phyloP scores from a whole-genome alignment of 306 rosid species.

The Trifolium pratense region DNA sequence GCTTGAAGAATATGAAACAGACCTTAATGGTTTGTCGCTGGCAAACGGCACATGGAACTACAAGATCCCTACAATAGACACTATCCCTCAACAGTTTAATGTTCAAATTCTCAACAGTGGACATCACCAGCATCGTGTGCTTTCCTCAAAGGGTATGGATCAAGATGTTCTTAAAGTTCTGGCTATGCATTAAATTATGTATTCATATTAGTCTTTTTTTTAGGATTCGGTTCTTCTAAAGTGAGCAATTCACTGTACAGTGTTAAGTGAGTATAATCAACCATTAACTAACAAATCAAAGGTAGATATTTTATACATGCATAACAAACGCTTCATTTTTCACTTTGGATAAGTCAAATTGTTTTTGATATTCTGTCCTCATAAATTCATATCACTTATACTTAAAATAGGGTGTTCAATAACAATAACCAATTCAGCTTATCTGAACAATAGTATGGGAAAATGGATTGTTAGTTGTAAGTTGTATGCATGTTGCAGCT shows the following conservation, averaged over 20 bases:
- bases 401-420: constrained; percentile 12
- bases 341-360: background rate
- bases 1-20: constrained; percentile 77
- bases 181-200: background rate
- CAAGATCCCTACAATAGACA: constrained; percentile 88
- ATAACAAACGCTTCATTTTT: background rate
- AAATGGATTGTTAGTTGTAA: background rate
- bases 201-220: constrained; percentile 33
- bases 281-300: background rate
- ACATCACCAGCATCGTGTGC: constrained; percentile 72
- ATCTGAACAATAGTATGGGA: background rate
- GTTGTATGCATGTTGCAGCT: background rate
- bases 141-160: constrained; percentile 85
- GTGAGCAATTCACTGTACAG: background rate
- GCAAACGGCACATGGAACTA: constrained; percentile 83
- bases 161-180: constrained; percentile 17
- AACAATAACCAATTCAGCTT: constrained; percentile 4
- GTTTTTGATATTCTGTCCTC: background rate
- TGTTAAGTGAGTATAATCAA: background rate
- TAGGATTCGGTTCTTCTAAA: background rate
- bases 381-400: background rate
- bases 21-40: constrained; percentile 68
- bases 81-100: constrained; percentile 80
- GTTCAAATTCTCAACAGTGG: constrained; percentile 82
- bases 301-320: background rate